These are phyloP conservation scores for Ochetophila trinervis DNA, from an alignment of 306 rosid species.

Conservation along the genomic window DNA sequence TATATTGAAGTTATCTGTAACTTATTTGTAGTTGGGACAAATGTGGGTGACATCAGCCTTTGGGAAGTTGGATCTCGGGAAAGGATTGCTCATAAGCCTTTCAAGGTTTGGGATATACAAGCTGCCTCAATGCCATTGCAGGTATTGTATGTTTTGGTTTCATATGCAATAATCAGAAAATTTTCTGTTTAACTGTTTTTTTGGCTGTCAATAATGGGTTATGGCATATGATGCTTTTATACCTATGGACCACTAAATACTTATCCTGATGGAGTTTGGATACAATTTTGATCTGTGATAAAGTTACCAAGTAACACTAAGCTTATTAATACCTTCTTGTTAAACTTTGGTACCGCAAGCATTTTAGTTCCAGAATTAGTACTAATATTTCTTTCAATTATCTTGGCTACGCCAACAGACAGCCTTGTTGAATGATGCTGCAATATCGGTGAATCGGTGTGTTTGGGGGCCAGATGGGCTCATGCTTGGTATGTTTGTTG, in stretches of 20 bases:
- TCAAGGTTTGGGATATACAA: slow-evolving; percentile 43
- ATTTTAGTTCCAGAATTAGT: neutral
- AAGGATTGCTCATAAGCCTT: slow-evolving; percentile 36
- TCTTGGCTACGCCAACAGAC: slow-evolving; percentile 26
- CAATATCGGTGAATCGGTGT: slow-evolving; percentile 42
- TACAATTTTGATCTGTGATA: neutral
- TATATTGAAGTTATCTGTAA: neutral
- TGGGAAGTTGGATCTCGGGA: slow-evolving; percentile 47
- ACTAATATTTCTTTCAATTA: slow-evolving; percentile 17
- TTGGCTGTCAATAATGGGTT: neutral
- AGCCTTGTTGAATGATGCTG: slow-evolving; percentile 37
- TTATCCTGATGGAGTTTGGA: neutral
- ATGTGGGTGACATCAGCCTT: slow-evolving; percentile 47
- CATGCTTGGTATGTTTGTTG: slow-evolving; percentile 35
- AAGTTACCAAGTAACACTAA: neutral
- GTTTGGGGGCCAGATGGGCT: slow-evolving; percentile 46
- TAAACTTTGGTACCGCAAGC: neutral
- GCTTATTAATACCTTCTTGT: neutral
- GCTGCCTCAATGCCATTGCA: slow-evolving; percentile 33
- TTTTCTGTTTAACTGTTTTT: neutral
- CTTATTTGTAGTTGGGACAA: slow-evolving; percentile 40
- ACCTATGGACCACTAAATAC: neutral
- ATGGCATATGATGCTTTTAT: neutral
- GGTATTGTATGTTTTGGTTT: slow-evolving; percentile 21
- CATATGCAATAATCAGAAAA: neutral